phyloP scores from a whole-genome alignment of 257 asterid genomes.

The Mitragyna speciosa region DNA sequence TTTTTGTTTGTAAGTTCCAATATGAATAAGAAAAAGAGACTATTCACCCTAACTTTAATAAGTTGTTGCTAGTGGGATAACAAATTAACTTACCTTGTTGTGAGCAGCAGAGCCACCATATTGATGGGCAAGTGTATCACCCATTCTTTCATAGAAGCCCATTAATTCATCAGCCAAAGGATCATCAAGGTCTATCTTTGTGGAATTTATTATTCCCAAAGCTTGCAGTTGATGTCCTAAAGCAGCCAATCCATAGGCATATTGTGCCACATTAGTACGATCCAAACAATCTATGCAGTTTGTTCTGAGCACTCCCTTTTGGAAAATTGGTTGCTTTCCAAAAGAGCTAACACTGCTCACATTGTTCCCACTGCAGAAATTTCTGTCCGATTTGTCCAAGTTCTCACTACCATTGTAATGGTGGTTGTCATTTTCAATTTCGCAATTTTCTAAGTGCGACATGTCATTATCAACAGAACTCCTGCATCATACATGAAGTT shows the following conservation, averaged over 20 bases:
- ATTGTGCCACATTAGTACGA: conserved; percentile 97
- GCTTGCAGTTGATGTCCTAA: conserved; percentile 83
- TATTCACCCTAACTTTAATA: neutral
- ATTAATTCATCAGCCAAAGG: conserved; percentile 93
- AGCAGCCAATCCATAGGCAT: conserved; percentile 95
- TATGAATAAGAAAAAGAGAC: neutral
- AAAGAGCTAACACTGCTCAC: conserved; percentile 41
- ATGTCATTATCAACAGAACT: conserved; percentile 44
- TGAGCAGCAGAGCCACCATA: conserved; percentile 99
- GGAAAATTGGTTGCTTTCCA: conserved; percentile 58
- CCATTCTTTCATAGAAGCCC: conserved; percentile 95
- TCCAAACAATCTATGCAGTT: conserved; percentile 98
- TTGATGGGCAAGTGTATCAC: conserved; percentile 98
- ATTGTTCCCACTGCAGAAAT: conserved; percentile 37
- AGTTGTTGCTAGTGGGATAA: neutral
- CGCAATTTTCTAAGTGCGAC: conserved; percentile 34
- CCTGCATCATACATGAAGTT: conserved; percentile 39
- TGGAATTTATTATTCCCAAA: conserved; percentile 58
- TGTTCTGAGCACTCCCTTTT: conserved; percentile 91
- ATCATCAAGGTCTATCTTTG: conserved; percentile 84
- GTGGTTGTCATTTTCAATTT: conserved; percentile 46
- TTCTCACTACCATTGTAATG: conserved; percentile 47
- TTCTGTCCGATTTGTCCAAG: conserved; percentile 48
- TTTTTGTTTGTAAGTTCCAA: neutral
- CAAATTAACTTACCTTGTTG: conserved; percentile 65